Base-by-base conservation (phyloP, 2,329 filamentous ascomycete species). In the Clarireedia homoeocarpa region DNA sequence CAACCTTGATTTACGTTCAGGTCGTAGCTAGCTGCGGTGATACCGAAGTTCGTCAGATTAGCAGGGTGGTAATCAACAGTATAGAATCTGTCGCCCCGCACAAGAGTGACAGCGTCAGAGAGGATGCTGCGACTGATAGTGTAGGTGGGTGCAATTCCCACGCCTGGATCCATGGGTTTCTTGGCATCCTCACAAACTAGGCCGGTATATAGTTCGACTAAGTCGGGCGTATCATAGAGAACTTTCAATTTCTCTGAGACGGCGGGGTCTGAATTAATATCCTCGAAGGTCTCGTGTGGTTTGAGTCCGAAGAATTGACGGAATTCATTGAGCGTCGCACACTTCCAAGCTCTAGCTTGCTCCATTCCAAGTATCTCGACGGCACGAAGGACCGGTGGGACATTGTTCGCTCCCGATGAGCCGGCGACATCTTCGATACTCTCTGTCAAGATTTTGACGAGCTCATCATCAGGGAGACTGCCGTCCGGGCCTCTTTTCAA, bases 1-100 rank as follows among this genome's bases (percentile, higher is more conserved):
- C 88, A 91, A 51, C 89, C 89, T 79, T 82, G 36, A 84, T 59
- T 58, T 6, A 62, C 59, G 4, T 50, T 44, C 7, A 58, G 71
- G 62, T 94, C 87, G 53, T 85, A 88, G 14, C 86, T 77, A 2
- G 80, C 85, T 67, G 89, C 85, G 53, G 83, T 82, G 73, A 82
- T 91, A 7, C 89, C 89, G 88, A 88, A 95, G 71, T 89, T 89
- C 1, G 89, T 94, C 17, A 94, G 72, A 61, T 84, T 81, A 3
- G 82, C 79, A 0, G 88, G 80, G 63, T 84, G 59, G 30, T 61
- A 64, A 17, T 63, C 62, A 2, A 47, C 51, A 5, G 81, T 82
- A 61, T 79, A 77, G 71, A 83, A 84, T 12, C 81, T 71, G 45
- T 66, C 63, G 50, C 83, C 80, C 2, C 81, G 74, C 7, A 84